Percentiles rank a stretch among this genome's conserved stretches.
Evolutionary conservation across 805 yeast species (phyloP).

Genomic region (Blastobotrys muscicola): DNA sequence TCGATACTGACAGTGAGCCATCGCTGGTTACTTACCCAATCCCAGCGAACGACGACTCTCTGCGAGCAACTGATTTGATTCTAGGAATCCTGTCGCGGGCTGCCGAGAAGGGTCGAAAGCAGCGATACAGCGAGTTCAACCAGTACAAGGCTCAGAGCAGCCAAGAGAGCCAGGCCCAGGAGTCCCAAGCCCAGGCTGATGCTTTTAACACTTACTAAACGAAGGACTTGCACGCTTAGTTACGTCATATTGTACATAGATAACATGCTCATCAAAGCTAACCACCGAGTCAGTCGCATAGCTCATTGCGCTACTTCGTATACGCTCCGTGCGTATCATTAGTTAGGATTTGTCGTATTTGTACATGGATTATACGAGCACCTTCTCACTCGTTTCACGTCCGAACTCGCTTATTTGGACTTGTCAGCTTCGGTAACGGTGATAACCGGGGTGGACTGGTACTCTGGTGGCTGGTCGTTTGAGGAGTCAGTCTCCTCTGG

Average conservation of each 20-base stretch:
- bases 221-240: neutral
- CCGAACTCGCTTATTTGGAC: neutral
- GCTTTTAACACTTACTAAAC: neutral
- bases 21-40: constrained; percentile 84
- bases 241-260: no score
- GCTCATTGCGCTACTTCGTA: no score
- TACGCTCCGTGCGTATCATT: no score
- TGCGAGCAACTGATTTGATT: constrained; percentile 69
- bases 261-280: no score
- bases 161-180: constrained; percentile 3
- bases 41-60: constrained; percentile 91
- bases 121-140: constrained; percentile 37
- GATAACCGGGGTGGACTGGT: neutral
- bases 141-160: constrained; percentile 23
- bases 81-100: constrained; percentile 79
- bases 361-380: no score
- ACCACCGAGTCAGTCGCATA: no score
- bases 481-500: constrained; percentile 26
- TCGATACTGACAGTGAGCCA: constrained; percentile 92
- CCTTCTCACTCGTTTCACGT: no score
- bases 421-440: constrained; percentile 1
- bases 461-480: neutral
- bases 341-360: no score
- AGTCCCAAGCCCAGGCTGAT: neutral
- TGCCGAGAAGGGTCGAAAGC: constrained; percentile 65